phyloP scores from a whole-genome alignment of 2,329 filamentous ascomycete genomes.

The Trichophyton simii region DNA sequence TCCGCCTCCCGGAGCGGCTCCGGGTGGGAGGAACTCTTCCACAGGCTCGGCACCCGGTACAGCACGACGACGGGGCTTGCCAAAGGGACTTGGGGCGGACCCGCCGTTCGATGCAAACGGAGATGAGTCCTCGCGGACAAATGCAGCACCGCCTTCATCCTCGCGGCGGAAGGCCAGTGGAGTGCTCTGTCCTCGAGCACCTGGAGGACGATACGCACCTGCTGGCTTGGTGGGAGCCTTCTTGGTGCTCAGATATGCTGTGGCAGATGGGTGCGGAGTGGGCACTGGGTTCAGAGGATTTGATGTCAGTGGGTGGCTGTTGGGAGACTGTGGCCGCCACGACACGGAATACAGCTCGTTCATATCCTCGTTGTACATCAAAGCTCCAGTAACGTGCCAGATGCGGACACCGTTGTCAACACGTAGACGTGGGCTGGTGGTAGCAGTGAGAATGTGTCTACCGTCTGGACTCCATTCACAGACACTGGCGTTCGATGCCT shows the following conservation, averaged over 20 bases:
- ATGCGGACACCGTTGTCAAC: constrained; percentile 95
- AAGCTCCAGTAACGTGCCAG: constrained; percentile 75
- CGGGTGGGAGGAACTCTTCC: constrained; percentile 52
- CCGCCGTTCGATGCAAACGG: constrained; percentile 22
- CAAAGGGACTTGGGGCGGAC: constrained; percentile 61
- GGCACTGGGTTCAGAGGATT: constrained; percentile 66
- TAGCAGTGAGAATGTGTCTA: constrained; percentile 92
- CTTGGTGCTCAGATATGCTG: constrained; percentile 67
- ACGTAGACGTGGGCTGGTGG: constrained; percentile 82
- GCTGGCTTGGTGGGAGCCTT: constrained; percentile 95
- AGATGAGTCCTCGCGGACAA: constrained; percentile 64
- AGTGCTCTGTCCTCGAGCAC: constrained; percentile 76
- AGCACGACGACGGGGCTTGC: constrained; percentile 55
- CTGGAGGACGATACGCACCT: constrained; percentile 91
- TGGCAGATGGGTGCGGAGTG: constrained; percentile 66
- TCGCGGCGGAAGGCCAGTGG: constrained; percentile 95
- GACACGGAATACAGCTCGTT: constrained; percentile 80
- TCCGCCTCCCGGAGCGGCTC: constrained; percentile 54
- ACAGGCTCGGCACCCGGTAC: constrained; percentile 76
- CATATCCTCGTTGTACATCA: constrained; percentile 96
- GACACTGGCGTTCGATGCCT: constrained; percentile 88
- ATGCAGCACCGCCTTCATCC: constrained; percentile 87
- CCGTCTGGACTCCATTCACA: constrained; percentile 97
- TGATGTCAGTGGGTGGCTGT: constrained; percentile 44
- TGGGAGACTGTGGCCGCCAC: constrained; percentile 66